These are phyloP conservation scores for Triadica sebifera DNA, from an alignment of 345 rosid genomes.

Conservation along the genomic window DNA sequence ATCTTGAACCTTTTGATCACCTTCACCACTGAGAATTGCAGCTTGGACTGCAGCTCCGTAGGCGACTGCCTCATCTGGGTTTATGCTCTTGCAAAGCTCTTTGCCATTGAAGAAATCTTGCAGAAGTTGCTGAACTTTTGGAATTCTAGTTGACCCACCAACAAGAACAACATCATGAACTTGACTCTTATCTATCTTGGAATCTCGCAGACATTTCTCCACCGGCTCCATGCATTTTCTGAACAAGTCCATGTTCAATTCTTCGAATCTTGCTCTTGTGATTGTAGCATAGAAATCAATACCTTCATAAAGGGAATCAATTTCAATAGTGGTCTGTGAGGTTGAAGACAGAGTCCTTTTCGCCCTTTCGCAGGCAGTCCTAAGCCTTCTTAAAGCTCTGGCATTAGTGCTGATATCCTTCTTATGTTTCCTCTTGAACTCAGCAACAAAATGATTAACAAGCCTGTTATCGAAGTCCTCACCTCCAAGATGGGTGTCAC, in stretches of 20 bases:
- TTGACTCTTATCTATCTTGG: slow-evolving; percentile 16
- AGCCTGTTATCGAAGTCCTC: slow-evolving; percentile 16
- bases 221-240: slow-evolving; percentile 12
- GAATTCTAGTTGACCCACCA: slow-evolving; percentile 18
- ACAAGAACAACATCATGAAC: slow-evolving; percentile 18
- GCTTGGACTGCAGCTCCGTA: slow-evolving; percentile 17
- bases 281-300: slow-evolving; percentile 16
- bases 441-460: slow-evolving; percentile 16
- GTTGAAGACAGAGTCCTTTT: slow-evolving; percentile 19
- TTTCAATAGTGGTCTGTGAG: slow-evolving; percentile 8
- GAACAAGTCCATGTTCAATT: slow-evolving; percentile 12
- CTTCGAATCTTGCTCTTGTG: slow-evolving; percentile 15
- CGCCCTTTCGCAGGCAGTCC: slow-evolving; percentile 14
- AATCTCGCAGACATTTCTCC: slow-evolving; percentile 10
- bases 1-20: slow-evolving; percentile 5
- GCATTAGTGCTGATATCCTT: slow-evolving; percentile 16
- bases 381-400: slow-evolving; percentile 15
- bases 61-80: slow-evolving; percentile 14
- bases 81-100: slow-evolving; percentile 16
- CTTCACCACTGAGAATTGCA: slow-evolving; percentile 5
- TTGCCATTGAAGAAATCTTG: slow-evolving; percentile 16
- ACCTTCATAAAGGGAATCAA: slow-evolving; percentile 8
- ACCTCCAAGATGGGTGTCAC: slow-evolving; percentile 8
- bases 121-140: slow-evolving; percentile 16
- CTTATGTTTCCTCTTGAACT: slow-evolving; percentile 16